These are phyloP conservation scores for Puccinia coronata DNA, from an alignment of 1,284 basidiomycete genomes.

Conservation along the genomic window DNA sequence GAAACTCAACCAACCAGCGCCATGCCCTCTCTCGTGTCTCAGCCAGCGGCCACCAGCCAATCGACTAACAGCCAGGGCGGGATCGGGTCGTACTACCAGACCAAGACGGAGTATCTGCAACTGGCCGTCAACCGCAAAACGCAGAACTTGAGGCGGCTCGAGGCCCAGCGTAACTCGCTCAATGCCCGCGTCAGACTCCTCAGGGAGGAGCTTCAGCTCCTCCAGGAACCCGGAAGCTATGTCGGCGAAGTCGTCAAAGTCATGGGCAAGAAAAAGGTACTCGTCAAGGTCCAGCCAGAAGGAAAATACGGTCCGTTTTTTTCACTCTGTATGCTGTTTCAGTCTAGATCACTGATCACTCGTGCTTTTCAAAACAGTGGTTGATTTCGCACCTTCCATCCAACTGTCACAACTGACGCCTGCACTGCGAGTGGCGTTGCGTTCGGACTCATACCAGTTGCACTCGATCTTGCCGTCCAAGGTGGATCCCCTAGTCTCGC, in stretches of 20 bases:
- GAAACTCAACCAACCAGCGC: neutral
- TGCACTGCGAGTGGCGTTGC: conserved; percentile 87
- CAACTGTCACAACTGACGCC: conserved; percentile 78
- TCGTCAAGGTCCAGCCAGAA: conserved; percentile 98
- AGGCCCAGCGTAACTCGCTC: conserved; percentile 44
- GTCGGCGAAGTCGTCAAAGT: conserved; percentile 98
- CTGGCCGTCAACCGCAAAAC: conserved; percentile 38
- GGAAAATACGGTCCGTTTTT: conserved; percentile 83
- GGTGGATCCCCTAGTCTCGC: conserved; percentile 87
- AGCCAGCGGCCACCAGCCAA: conserved; percentile 6
- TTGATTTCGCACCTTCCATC: conserved; percentile 88
- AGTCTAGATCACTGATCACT: conserved; percentile 2
- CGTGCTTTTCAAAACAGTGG: conserved; percentile 65
- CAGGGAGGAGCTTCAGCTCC: conserved; percentile 87
- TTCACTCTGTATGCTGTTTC: neutral
- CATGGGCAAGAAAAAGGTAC: conserved; percentile 98
- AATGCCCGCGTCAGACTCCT: conserved; percentile 69
- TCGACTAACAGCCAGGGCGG: conserved; percentile 13
- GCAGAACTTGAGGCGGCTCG: conserved; percentile 37
- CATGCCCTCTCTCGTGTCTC: conserved; percentile 42
- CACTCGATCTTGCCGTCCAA: conserved; percentile 78
- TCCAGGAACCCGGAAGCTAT: conserved; percentile 96
- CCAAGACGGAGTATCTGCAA: conserved; percentile 43
- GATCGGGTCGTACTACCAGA: conserved; percentile 37
- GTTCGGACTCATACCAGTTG: conserved; percentile 83